Evolutionary conservation across 148 eudicot genomes (phyloP), one percentile per base, ranked within the genome.

Genomic region (Camellia sinensis): DNA sequence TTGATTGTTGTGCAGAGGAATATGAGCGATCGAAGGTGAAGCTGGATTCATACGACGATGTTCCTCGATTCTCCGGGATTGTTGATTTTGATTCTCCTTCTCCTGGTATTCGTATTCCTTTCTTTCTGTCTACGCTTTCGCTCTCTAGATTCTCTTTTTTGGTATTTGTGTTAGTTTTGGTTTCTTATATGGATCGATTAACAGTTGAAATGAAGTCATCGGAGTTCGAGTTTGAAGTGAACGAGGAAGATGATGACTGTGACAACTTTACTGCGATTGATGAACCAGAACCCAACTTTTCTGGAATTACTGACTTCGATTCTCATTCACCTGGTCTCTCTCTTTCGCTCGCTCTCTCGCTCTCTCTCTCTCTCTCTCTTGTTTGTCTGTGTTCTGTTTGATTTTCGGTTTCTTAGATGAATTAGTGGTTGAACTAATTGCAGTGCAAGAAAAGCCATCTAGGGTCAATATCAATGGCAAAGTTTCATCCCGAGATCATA

Each of bases 21-120:
- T 22, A 44, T 57, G 56, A 61, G 63, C 54, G 6, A 29, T 43
- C 67, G 75, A 7, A 11, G 61, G 62, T 71, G 21, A 76, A 76
- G 65, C 56, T 57, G 9, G 83, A 60, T 41, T 54, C 60, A 10
- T 65, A 50, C 18, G 72, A 85, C 4, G 85, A 82, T 0, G 37
- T 78, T 22, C 87, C 94, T 48, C 22, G 45, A 43, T 89, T 87
- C 76, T 88, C 91, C 15, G 88, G 87, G 43, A 81, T 88, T 69
- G 84, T 67, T 44, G 90, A 88, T 79, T 88, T 86, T 40, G 91
- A 89, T 84, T 91, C 94, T 76, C 88, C 72, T 44, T 65, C 84
- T 74, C 75, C 82, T 66, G 68, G 67, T 80, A 37, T 19, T 71
- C 29, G 66, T 60, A 60, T 19, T 5, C 17, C 1, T 13, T 46